phyloP scores from a whole-genome alignment of 352 stramenopile species.

The Phytopythium kandeliae region DNA sequence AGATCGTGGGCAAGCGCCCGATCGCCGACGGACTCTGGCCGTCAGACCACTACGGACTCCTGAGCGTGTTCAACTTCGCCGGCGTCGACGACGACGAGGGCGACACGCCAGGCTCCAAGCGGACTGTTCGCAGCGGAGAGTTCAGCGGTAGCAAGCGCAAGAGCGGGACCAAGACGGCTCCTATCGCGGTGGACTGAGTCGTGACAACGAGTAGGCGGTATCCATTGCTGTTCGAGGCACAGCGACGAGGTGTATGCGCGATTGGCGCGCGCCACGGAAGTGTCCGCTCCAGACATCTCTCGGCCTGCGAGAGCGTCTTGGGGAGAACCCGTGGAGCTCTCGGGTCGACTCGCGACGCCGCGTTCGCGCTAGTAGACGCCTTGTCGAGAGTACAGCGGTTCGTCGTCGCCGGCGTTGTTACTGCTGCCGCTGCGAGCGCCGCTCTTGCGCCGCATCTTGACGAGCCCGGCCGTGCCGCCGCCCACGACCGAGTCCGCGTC shows the following conservation, averaged over 20 bases:
- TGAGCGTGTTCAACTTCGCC: constrained; percentile 37
- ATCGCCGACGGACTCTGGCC: constrained; percentile 66
- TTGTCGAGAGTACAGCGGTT: constrained; percentile 9
- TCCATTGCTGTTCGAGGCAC: background rate
- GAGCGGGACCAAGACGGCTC: background rate
- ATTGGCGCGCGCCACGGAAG: no score
- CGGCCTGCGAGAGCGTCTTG: background rate
- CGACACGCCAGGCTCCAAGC: background rate
- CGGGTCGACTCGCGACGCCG: no score
- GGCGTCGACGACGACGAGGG: constrained; percentile 9
- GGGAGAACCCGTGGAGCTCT: background rate
- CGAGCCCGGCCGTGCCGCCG: constrained; percentile 49
- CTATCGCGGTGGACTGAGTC: constrained; percentile 5
- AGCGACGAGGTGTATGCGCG: no score
- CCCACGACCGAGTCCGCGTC: constrained; percentile 33
- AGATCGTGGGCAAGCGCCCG: constrained; percentile 56
- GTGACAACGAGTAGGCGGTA: background rate
- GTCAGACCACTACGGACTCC: constrained; percentile 72
- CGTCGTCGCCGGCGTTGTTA: constrained; percentile 25
- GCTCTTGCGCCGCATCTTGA: constrained; percentile 68
- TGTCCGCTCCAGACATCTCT: no score
- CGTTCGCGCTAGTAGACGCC: constrained; percentile 11
- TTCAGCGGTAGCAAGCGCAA: background rate
- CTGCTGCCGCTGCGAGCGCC: constrained; percentile 35
- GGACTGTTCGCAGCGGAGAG: background rate